A percentile compares a stretch with the other conserved stretches of the same genome.
These are phyloP conservation scores for Przewalskia tangutica DNA, from an alignment of 257 asterid genomes.

Conservation along the genomic window DNA sequence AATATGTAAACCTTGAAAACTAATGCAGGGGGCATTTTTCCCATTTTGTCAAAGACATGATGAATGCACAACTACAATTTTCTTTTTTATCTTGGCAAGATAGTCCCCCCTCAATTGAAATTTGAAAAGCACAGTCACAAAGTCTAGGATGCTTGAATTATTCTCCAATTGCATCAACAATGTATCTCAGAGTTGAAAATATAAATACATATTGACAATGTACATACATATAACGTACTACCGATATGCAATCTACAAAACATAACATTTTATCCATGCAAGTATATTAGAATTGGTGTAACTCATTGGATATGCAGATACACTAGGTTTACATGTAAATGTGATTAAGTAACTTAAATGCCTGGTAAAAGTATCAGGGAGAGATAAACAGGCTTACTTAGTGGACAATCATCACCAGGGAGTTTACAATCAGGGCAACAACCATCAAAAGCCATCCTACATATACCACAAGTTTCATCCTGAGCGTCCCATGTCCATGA, in stretches of 20 bases:
- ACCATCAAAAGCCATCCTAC: slow-evolving; percentile 90
- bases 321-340: background rate
- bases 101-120: background rate
- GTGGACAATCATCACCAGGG: slow-evolving; percentile 90
- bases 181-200: background rate
- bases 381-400: slow-evolving; percentile 36
- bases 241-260: background rate
- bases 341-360: background rate
- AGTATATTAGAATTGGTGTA: background rate
- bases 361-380: background rate
- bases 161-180: background rate
- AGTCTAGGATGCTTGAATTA: background rate
- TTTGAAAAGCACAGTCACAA: background rate
- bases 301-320: background rate
- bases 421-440: slow-evolving; percentile 88
- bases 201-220: background rate
- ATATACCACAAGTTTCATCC: slow-evolving; percentile 90
- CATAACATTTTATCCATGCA: background rate
- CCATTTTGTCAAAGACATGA: background rate
- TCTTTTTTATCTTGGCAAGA: background rate
- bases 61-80: background rate
- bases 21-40: background rate
- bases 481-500: slow-evolving; percentile 99
- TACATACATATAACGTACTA: background rate
- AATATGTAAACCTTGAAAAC: background rate